These are phyloP conservation scores for Phaffia tasmanica DNA, from an alignment of 768 basidiomycete genomes.

Conservation along the genomic window DNA sequence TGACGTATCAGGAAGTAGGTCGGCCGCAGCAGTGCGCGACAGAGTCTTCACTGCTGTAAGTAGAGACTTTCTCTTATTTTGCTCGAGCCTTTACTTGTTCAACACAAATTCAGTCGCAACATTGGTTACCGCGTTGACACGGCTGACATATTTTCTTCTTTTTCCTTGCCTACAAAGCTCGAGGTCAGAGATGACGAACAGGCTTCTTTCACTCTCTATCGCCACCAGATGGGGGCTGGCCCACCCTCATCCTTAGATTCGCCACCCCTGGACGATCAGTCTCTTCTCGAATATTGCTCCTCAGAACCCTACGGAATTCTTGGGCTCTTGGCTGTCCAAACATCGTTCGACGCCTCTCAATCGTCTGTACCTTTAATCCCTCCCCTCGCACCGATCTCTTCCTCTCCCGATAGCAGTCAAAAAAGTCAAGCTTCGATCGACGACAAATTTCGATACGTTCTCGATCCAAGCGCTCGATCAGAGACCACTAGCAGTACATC, in stretches of 20 bases:
- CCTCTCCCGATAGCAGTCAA: conserved; percentile 58
- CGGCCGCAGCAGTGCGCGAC: conserved; percentile 15
- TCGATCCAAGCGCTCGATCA: conserved; percentile 9
- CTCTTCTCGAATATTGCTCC: conserved; percentile 59
- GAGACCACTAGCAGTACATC: conserved; percentile 22
- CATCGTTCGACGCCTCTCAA: conserved; percentile 39
- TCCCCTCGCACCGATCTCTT: conserved; percentile 40
- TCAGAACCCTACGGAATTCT: conserved; percentile 70
- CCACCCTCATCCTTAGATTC: conserved; percentile 47
- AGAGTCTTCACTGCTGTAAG: conserved; percentile 24
- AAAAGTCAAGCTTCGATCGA: conserved; percentile 49
- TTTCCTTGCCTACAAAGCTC: conserved; percentile 28
- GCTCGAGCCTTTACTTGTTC: background rate
- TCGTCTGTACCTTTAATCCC: conserved; percentile 56
- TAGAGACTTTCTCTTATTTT: background rate
- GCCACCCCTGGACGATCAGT: conserved; percentile 59
- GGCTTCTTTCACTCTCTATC: conserved; percentile 63
- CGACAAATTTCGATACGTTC: conserved; percentile 47
- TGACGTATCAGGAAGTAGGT: conserved; percentile 12
- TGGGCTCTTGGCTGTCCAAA: conserved; percentile 68
- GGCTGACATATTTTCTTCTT: conserved; percentile 6
- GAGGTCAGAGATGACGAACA: conserved; percentile 69
- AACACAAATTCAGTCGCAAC: too few relatives aligned
- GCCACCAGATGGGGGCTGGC: conserved; percentile 68
- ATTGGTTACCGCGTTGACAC: too few relatives aligned